Evolutionary conservation across 2,329 filamentous ascomycete genomes (phyloP).

Genomic region (Botrytis squamosa): DNA sequence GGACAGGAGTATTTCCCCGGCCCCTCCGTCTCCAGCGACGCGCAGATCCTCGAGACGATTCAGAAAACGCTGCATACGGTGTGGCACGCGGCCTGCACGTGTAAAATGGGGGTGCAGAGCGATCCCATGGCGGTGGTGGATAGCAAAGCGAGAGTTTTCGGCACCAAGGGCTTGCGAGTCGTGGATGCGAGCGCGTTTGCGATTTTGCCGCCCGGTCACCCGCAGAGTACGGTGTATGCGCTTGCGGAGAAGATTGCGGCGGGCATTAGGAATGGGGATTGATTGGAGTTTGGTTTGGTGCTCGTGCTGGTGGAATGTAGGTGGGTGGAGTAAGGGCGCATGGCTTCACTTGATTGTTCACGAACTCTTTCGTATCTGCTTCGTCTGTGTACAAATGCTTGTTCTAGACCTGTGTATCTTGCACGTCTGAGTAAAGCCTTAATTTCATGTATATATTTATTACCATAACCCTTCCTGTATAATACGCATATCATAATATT

Average conservation of each 20-base stretch:
- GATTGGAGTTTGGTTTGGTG: neutral
- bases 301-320: too few species aligned
- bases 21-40: slow-evolving; percentile 25
- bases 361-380: neutral
- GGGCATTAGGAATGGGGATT: slow-evolving; percentile 25
- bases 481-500: neutral
- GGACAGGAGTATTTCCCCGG: slow-evolving; percentile 28
- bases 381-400: neutral
- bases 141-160: slow-evolving; percentile 27
- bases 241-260: slow-evolving; percentile 46
- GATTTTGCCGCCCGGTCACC: slow-evolving; percentile 43
- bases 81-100: slow-evolving; percentile 57
- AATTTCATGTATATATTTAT: neutral
- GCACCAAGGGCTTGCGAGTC: slow-evolving; percentile 27
- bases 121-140: slow-evolving; percentile 40
- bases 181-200: slow-evolving; percentile 31
- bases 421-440: neutral
- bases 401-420: neutral
- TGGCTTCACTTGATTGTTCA: neutral
- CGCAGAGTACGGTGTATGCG: slow-evolving; percentile 43
- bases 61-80: slow-evolving; percentile 32
- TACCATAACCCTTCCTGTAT: neutral
- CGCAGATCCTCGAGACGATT: slow-evolving; percentile 26
- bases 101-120: slow-evolving; percentile 52
- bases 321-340: neutral